phyloP scores from a whole-genome alignment of 768 basidiomycete genomes.

The Phylloporus sp. region DNA sequence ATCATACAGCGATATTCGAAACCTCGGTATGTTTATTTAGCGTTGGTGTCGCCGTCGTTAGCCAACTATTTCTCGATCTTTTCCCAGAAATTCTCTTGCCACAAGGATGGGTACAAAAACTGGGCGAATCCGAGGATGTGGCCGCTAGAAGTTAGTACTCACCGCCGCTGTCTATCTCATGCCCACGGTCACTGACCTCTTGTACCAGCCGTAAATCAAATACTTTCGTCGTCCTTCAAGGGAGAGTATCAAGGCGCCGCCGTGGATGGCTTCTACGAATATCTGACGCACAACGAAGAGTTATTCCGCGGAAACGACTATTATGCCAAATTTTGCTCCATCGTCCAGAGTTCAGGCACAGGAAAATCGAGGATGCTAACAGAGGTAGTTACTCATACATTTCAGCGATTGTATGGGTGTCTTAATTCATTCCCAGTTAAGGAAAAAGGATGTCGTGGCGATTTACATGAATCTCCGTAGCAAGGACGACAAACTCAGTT shows the following conservation, averaged over 20 bases:
- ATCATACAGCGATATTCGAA: neutral
- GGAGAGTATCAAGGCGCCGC: neutral
- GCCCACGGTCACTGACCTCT: neutral
- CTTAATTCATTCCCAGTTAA: neutral
- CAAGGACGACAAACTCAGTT: neutral
- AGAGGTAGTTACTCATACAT: neutral
- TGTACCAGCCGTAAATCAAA: neutral
- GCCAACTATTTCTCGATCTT: neutral
- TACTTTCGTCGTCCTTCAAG: neutral
- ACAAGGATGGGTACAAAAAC: neutral
- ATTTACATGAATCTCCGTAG: neutral
- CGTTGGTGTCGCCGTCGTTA: neutral
- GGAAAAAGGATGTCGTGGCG: neutral
- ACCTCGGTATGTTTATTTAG: neutral
- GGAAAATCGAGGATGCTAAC: slow-evolving; percentile 13
- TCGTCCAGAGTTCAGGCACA: slow-evolving; percentile 13
- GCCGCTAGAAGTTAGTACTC: neutral
- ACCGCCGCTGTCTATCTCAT: neutral
- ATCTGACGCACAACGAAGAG: neutral
- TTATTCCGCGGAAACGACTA: neutral
- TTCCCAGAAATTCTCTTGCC: neutral
- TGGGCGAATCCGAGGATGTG: neutral
- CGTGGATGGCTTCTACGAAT: neutral
- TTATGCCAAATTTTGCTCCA: slow-evolving; percentile 9
- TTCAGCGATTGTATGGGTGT: neutral